These are phyloP conservation scores for Gloeophyllum trabeum DNA, from an alignment of 768 basidiomycete genomes.

Conservation along the genomic window DNA sequence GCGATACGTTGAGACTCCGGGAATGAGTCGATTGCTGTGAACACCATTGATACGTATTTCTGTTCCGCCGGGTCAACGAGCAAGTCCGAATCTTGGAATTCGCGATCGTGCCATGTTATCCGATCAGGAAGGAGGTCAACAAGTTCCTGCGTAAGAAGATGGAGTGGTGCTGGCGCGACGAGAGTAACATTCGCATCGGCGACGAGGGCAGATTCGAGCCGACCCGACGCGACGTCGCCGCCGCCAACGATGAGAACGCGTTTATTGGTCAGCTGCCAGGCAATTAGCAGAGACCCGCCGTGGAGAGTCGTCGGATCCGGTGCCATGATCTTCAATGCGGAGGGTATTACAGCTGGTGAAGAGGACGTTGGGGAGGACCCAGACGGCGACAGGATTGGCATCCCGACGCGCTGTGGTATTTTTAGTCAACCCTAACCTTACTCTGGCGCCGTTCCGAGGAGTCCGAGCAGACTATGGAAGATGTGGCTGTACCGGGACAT, in stretches of 20 bases:
- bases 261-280: conserved; percentile 85
- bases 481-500: no score
- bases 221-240: conserved; percentile 82
- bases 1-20: conserved; percentile 64
- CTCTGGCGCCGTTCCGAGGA: no score
- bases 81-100: conserved; percentile 24
- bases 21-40: conserved; percentile 87
- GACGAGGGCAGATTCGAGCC: conserved; percentile 75
- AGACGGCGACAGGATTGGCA: no score
- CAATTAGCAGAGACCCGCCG: conserved; percentile 77
- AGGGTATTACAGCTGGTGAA: no score
- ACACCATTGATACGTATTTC: conserved; percentile 68
- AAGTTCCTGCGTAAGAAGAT: conserved; percentile 42
- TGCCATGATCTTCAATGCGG: no score
- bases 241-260: conserved; percentile 89
- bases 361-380: no score
- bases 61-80: conserved; percentile 48
- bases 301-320: conserved; percentile 14
- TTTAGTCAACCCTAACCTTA: no score
- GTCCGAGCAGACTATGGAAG: no score
- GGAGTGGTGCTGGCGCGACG: conserved; percentile 57
- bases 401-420: no score
- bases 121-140: conserved; percentile 35
- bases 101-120: conserved; percentile 63
- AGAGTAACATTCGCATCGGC: conserved; percentile 74